Conservation (phyloP, 108 stramenopile species). For the Discostella stelligeroides region DNA sequence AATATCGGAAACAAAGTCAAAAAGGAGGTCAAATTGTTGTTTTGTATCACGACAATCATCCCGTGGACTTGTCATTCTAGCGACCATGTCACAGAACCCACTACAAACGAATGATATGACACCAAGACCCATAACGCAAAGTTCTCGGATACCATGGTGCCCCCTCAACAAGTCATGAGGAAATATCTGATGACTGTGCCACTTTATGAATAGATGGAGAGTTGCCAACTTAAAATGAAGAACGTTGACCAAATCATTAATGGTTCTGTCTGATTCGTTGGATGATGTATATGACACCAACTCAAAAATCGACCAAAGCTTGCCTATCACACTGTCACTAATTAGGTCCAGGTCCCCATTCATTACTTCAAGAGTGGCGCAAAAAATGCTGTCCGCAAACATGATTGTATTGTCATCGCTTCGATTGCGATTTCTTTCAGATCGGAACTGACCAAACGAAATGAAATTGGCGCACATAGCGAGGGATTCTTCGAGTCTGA, state of each 20-base stretch:
- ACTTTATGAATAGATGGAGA: conserved; percentile 37
- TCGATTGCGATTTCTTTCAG: conserved; percentile 10
- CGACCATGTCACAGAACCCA: conserved; percentile 42
- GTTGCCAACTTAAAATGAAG: conserved; percentile 31
- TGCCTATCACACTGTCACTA: conserved; percentile 15
- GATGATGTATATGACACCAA: conserved; percentile 12
- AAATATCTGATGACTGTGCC: conserved; percentile 19
- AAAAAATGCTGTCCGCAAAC: conserved; percentile 29
- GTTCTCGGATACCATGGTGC: background rate
- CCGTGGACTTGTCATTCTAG: background rate
- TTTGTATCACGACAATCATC: background rate
- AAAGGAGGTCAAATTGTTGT: conserved; percentile 28
- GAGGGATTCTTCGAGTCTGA: conserved; percentile 24
- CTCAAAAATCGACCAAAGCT: conserved; percentile 42
- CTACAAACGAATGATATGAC: conserved; percentile 49
- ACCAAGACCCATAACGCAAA: conserved; percentile 19
- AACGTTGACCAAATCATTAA: conserved; percentile 5
- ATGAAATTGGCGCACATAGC: conserved; percentile 29
- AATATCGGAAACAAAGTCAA: conserved; percentile 66
- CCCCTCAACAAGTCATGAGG: conserved; percentile 16
- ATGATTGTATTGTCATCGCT: conserved; percentile 21
- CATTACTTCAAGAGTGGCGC: conserved; percentile 17
- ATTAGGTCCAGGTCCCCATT: conserved; percentile 21
- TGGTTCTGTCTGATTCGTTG: background rate
- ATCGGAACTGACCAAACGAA: conserved; percentile 21